Conservation (phyloP, 805 yeast genomes). For the Lachancea fermentati region DNA sequence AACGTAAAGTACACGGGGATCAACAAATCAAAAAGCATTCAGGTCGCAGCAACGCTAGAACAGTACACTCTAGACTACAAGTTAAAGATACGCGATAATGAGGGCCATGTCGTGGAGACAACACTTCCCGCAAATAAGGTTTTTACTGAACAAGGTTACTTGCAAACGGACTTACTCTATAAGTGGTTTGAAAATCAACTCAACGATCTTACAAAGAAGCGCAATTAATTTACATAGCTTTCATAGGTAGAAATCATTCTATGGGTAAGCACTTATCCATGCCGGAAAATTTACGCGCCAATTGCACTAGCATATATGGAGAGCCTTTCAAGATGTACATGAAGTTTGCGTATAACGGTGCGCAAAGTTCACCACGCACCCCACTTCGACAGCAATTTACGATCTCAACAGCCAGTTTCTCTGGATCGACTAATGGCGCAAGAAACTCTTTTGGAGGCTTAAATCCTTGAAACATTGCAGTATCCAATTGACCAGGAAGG, state of each 20-base stretch:
- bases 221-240: constrained; percentile 19
- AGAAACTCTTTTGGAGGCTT: constrained; percentile 64
- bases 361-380: constrained; percentile 59
- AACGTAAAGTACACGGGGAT: constrained; percentile 42
- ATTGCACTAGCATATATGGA: constrained; percentile 51
- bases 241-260: constrained; percentile 9
- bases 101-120: constrained; percentile 13
- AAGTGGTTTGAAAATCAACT: constrained; percentile 35
- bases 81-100: constrained; percentile 32
- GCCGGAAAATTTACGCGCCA: constrained; percentile 50
- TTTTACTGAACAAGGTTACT: constrained; percentile 38
- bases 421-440: constrained; percentile 72
- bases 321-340: constrained; percentile 62
- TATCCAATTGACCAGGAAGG: constrained; percentile 79
- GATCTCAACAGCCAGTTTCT: constrained; percentile 50
- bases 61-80: constrained; percentile 43
- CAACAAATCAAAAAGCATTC: constrained; percentile 29
- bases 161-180: constrained; percentile 38
- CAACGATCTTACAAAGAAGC: constrained; percentile 33
- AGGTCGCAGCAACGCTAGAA: constrained; percentile 30
- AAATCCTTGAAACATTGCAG: constrained; percentile 71
- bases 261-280: constrained; percentile 49
- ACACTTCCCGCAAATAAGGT: constrained; percentile 31
- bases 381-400: constrained; percentile 54
- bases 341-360: constrained; percentile 69